Percentiles rank a stretch among this genome's conserved stretches.
Conservation (phyloP, 1,284 basidiomycete species). For the Pholiota adiposa region DNA sequence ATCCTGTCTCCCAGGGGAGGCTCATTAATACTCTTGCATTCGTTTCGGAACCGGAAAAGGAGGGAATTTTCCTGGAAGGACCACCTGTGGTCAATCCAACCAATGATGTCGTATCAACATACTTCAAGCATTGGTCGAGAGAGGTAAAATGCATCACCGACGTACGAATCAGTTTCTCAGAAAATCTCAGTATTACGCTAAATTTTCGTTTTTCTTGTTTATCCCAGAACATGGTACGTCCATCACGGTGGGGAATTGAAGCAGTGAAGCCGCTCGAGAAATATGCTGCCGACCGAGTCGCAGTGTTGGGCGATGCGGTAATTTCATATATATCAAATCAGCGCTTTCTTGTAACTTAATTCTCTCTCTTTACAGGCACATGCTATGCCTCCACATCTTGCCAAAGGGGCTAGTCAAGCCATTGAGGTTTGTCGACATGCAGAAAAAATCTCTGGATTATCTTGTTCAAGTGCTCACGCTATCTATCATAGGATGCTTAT, state of each 20-base stretch:
- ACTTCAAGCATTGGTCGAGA: constrained; percentile 37
- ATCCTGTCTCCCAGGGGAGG: constrained; percentile 16
- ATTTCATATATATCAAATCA: not conserved
- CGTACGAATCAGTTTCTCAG: constrained; percentile 24
- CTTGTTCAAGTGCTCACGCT: too few relatives aligned
- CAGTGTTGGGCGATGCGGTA: constrained; percentile 50
- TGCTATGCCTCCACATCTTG: constrained; percentile 39
- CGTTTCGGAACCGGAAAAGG: constrained; percentile 7
- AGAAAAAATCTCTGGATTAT: not conserved
- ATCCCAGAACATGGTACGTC: constrained; percentile 37
- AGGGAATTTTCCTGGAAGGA: constrained; percentile 7
- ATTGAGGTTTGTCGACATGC: constrained; percentile 30
- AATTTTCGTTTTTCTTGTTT: not conserved
- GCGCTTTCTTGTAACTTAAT: too few relatives aligned
- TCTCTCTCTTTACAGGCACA: constrained; percentile 29
- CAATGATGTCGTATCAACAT: constrained; percentile 34
- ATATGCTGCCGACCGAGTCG: constrained; percentile 38
- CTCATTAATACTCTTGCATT: constrained; percentile 13
- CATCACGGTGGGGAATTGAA: constrained; percentile 48
- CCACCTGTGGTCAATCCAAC: constrained; percentile 36
- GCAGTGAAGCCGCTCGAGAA: constrained; percentile 39
- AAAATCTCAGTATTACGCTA: too few relatives aligned
- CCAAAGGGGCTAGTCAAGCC: constrained; percentile 39
- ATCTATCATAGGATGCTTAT: constrained; percentile 18
- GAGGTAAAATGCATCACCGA: constrained; percentile 35